These are phyloP conservation scores for Lanmaoa pseudosensibilis DNA, from an alignment of 768 basidiomycete genomes.

Conservation along the genomic window DNA sequence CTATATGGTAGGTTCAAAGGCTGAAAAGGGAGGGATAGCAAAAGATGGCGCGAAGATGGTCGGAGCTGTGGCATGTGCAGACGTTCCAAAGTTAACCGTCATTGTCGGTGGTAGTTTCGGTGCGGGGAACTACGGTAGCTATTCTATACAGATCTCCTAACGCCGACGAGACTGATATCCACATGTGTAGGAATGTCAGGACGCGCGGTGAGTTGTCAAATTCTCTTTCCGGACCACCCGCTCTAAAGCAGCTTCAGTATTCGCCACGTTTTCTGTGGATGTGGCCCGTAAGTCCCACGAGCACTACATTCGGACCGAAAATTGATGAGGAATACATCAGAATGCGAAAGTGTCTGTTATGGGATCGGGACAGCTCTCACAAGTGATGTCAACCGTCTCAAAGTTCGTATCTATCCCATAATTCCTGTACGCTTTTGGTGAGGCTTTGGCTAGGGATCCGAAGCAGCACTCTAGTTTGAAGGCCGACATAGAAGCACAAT, in stretches of 20 bases:
- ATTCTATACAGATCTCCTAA: slow-evolving; percentile 1
- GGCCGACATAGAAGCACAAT: slow-evolving; percentile 85
- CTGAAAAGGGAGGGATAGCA: slow-evolving; percentile 91
- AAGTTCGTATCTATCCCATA: slow-evolving; percentile 46
- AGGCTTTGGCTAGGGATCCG: slow-evolving; percentile 58
- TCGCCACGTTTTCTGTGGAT: slow-evolving; percentile 96
- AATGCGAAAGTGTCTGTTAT: slow-evolving; percentile 94
- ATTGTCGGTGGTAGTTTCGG: slow-evolving; percentile 93
- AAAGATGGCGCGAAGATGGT: slow-evolving; percentile 98
- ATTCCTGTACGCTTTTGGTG: background rate
- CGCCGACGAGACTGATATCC: slow-evolving; percentile 12
- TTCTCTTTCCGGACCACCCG: background rate
- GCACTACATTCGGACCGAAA: slow-evolving; percentile 4
- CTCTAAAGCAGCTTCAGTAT: slow-evolving; percentile 51
- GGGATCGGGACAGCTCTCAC: slow-evolving; percentile 90
- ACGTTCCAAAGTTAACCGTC: slow-evolving; percentile 93
- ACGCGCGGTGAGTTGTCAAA: slow-evolving; percentile 64
- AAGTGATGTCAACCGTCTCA: slow-evolving; percentile 90
- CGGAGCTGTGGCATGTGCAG: slow-evolving; percentile 88
- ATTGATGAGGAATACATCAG: slow-evolving; percentile 35
- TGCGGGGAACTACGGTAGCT: slow-evolving; percentile 89
- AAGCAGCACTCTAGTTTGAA: slow-evolving; percentile 72
- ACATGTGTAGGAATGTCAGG: slow-evolving; percentile 78
- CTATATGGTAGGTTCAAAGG: slow-evolving; percentile 97
- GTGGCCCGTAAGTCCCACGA: slow-evolving; percentile 77